Evolutionary conservation across 805 yeast species (phyloP).

Genomic region (Sungouiella thailandica): DNA sequence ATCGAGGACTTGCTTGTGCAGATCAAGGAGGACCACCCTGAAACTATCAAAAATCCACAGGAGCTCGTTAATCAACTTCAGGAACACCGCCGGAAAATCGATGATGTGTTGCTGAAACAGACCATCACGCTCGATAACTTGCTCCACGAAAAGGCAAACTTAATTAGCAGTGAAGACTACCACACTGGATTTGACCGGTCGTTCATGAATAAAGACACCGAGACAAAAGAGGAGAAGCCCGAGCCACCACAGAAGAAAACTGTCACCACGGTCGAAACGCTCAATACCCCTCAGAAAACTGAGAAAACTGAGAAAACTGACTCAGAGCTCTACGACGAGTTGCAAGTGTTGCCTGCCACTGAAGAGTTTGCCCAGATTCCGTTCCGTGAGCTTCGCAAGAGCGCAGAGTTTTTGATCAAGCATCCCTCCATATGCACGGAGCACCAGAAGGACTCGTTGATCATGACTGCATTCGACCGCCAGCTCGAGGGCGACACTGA

Average conservation of each 20-base stretch:
- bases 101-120: constrained; percentile 58
- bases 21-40: constrained; percentile 55
- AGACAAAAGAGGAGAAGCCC: constrained; percentile 12
- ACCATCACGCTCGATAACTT: constrained; percentile 62
- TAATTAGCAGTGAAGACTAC: constrained; percentile 86
- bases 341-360: constrained; percentile 60
- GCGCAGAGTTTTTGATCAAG: constrained; percentile 48
- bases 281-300: constrained; percentile 20
- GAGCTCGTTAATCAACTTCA: constrained; percentile 35
- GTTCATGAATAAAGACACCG: constrained; percentile 57
- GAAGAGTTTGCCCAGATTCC: constrained; percentile 57
- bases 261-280: constrained; percentile 26
- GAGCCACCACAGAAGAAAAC: constrained; percentile 13
- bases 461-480: constrained; percentile 88
- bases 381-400: constrained; percentile 39
- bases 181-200: constrained; percentile 91
- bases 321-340: constrained; percentile 40
- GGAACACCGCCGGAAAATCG: constrained; percentile 69
- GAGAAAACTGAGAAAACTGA: constrained; percentile 11
- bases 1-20: constrained; percentile 84
- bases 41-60: constrained; percentile 36
- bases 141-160: constrained; percentile 61
- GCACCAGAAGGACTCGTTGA: constrained; percentile 84
- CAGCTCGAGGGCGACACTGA: constrained; percentile 59
- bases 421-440: constrained; percentile 71